A percentile compares a stretch with the other conserved stretches of the same genome.
Evolutionary conservation across 1,284 basidiomycete species (phyloP).

Genomic region (Cystobasidiaceae sp.): DNA sequence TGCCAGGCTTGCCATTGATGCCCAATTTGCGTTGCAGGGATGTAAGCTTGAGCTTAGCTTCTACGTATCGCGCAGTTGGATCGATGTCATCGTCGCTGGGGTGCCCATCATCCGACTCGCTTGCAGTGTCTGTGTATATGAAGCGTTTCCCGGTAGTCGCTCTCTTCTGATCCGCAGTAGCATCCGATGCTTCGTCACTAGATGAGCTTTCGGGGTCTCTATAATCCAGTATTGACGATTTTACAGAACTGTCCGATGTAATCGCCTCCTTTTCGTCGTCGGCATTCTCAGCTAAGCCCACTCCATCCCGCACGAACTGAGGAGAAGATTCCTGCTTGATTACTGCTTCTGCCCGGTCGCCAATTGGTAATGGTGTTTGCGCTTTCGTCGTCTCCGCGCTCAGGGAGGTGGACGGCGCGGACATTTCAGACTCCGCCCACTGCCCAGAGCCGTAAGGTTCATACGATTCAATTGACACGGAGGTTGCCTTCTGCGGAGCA

Average conservation of each 20-base stretch:
- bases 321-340: too few relatives aligned
- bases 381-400: too few relatives aligned
- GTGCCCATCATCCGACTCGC: conserved; percentile 45
- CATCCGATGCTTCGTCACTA: conserved; percentile 6
- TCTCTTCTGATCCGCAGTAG: background rate
- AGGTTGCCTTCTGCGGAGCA: background rate
- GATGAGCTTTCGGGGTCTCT: conserved; percentile 38
- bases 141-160: background rate
- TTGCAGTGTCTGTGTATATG: background rate
- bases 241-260: background rate
- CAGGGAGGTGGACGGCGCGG: too few relatives aligned
- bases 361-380: too few relatives aligned
- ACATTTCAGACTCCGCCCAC: background rate
- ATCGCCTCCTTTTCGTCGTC: background rate
- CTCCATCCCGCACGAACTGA: too few relatives aligned
- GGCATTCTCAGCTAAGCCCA: too few relatives aligned
- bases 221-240: conserved; percentile 4
- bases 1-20: conserved; percentile 45
- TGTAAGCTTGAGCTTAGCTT: conserved; percentile 52
- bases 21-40: conserved; percentile 7
- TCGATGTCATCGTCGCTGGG: conserved; percentile 58
- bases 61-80: conserved; percentile 51
- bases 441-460: background rate
- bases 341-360: too few relatives aligned
- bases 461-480: background rate